phyloP scores from a whole-genome alignment of 1,139 yeast genomes.

The Kurtzmaniella quercitrusa region DNA sequence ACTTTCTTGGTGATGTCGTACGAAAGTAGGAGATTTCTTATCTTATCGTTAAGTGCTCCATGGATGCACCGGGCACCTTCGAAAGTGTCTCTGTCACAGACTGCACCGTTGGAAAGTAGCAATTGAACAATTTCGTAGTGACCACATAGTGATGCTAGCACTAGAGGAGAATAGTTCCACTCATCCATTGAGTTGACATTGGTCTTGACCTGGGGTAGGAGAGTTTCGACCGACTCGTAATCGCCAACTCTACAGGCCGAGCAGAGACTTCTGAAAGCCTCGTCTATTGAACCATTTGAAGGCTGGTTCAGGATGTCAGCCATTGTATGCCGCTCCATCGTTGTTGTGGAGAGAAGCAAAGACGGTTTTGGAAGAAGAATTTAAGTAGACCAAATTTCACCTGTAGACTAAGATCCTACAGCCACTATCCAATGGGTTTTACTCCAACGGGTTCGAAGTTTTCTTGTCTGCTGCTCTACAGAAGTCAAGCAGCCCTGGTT shows the following conservation, averaged over 20 bases:
- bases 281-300: neutral
- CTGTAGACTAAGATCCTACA: no score
- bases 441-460: no score
- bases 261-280: constrained; percentile 37
- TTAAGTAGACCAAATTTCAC: no score
- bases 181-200: constrained; percentile 62
- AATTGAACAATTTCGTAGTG: constrained; percentile 59
- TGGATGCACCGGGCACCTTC: constrained; percentile 79
- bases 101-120: constrained; percentile 60
- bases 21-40: constrained; percentile 53
- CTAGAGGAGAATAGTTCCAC: constrained; percentile 73
- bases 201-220: constrained; percentile 49
- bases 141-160: constrained; percentile 71
- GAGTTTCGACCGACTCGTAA: constrained; percentile 54
- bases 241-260: constrained; percentile 70
- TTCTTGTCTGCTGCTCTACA: no score
- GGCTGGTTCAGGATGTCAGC: neutral
- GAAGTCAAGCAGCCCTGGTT: no score
- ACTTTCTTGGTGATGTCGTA: constrained; percentile 68
- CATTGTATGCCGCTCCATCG: neutral
- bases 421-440: no score
- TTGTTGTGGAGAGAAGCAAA: neutral
- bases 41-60: constrained; percentile 69
- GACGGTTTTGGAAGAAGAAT: no score
- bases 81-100: constrained; percentile 73